Evolutionary conservation across 306 rosid species (phyloP).

Genomic region (Cicer arietinum): DNA sequence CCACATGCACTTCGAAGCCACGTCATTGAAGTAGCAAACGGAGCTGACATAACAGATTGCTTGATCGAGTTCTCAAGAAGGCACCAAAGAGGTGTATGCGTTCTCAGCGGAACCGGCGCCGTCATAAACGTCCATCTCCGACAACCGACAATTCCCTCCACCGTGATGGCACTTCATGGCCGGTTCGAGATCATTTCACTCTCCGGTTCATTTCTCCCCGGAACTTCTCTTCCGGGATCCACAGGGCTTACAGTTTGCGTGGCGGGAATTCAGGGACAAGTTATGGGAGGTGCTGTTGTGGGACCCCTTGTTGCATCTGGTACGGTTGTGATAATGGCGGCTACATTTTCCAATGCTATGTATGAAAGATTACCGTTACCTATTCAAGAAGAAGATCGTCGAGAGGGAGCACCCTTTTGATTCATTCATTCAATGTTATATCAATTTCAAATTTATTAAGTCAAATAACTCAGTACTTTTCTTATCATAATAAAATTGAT

Average conservation of each 20-base stretch:
- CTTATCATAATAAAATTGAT: no score
- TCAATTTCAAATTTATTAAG: no score
- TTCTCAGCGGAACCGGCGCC: conserved; percentile 69
- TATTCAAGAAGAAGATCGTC: conserved; percentile 58
- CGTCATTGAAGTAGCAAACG: conserved; percentile 72
- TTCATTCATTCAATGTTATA: no score
- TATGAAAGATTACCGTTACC: conserved; percentile 71
- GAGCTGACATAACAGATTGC: conserved; percentile 62
- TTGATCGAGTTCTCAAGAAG: conserved; percentile 61
- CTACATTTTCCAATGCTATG: conserved; percentile 72
- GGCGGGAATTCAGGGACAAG: conserved; percentile 70
- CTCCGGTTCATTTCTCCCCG: conserved; percentile 65
- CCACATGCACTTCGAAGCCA: conserved; percentile 75
- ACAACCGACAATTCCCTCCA: conserved; percentile 55
- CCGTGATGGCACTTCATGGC: conserved; percentile 69
- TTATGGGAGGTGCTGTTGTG: conserved; percentile 72
- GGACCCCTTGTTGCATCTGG: conserved; percentile 73
- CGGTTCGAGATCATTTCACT: conserved; percentile 66
- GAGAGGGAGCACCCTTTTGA: not conserved
- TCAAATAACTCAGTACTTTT: no score
- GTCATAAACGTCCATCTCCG: conserved; percentile 67
- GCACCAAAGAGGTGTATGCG: conserved; percentile 70
- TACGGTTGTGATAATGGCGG: conserved; percentile 68
- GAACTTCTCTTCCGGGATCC: conserved; percentile 58
- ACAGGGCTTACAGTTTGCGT: conserved; percentile 66